Percentiles rank a stretch among this genome's conserved stretches.
Conservation (phyloP, 1,284 basidiomycete genomes). For the Boletus hoseneyae region DNA sequence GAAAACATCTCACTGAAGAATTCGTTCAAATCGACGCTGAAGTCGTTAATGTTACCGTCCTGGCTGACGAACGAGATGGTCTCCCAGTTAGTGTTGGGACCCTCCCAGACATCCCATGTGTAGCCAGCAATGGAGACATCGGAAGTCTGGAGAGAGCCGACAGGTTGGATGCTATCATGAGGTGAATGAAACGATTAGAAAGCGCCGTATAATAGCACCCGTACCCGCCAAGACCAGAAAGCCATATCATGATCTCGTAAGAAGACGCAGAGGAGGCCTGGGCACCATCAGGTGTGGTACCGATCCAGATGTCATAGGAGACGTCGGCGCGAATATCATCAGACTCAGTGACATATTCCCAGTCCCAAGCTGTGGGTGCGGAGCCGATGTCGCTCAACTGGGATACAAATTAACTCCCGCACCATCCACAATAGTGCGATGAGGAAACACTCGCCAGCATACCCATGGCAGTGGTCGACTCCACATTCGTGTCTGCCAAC, state of each 20-base stretch:
- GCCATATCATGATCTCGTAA: constrained; percentile 64
- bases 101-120: constrained; percentile 56
- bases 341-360: constrained; percentile 42
- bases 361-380: constrained; percentile 50
- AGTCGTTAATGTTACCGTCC: constrained; percentile 47
- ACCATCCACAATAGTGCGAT: not conserved
- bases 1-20: constrained; percentile 47
- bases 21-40: constrained; percentile 51
- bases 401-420: not conserved
- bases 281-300: constrained; percentile 39
- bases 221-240: constrained; percentile 56
- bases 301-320: constrained; percentile 59
- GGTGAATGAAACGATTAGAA: not conserved
- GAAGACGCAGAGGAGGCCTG: constrained; percentile 49
- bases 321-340: constrained; percentile 56
- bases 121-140: constrained; percentile 45
- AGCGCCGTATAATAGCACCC: not conserved
- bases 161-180: constrained; percentile 41
- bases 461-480: constrained; percentile 19
- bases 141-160: constrained; percentile 47
- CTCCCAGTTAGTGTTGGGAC: constrained; percentile 54
- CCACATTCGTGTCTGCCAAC: constrained; percentile 21
- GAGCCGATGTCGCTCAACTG: constrained; percentile 42
- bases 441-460: constrained; percentile 11
- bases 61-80: constrained; percentile 54